Evolutionary conservation across 495 filamentous ascomycete species (phyloP).

Genomic region (Aspergillus nanangensis): DNA sequence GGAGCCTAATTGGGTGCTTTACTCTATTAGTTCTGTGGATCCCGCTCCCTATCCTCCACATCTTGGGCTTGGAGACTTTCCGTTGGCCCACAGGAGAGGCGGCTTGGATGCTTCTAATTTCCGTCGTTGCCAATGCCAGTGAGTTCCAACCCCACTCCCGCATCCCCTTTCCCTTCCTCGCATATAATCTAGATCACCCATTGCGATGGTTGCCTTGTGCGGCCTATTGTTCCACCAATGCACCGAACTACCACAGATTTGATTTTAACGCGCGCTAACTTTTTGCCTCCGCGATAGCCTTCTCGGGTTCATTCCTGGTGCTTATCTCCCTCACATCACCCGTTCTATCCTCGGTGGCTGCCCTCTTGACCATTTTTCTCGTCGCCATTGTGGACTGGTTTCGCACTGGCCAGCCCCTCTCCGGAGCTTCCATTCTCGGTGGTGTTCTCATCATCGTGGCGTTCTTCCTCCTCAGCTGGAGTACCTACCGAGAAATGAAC

Average conservation of each 20-base stretch:
- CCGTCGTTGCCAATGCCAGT: constrained; percentile 79
- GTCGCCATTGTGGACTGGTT: constrained; percentile 90
- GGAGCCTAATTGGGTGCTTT: constrained; percentile 76
- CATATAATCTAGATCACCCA: too few species aligned
- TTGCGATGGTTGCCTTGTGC: too few species aligned
- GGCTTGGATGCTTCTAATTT: constrained; percentile 74
- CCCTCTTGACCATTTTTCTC: constrained; percentile 91
- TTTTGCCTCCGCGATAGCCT: constrained; percentile 39
- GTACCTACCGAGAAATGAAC: constrained; percentile 86
- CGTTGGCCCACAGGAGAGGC: constrained; percentile 72
- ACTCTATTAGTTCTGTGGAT: constrained; percentile 89
- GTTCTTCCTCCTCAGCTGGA: constrained; percentile 82
- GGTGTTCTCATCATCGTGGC: constrained; percentile 81
- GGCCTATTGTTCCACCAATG: neutral
- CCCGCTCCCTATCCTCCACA: constrained; percentile 79
- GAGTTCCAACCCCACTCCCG: too few species aligned
- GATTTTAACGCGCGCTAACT: too few species aligned
- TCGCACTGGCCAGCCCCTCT: constrained; percentile 69
- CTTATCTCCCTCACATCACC: constrained; percentile 90
- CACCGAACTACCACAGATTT: too few species aligned
- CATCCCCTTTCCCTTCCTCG: neutral
- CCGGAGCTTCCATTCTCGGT: constrained; percentile 70
- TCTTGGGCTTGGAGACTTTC: constrained; percentile 73
- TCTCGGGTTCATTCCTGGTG: constrained; percentile 90
- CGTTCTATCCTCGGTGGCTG: constrained; percentile 86